These are phyloP conservation scores for Stellera chamaejasme DNA, from an alignment of 345 rosid species.

Conservation along the genomic window DNA sequence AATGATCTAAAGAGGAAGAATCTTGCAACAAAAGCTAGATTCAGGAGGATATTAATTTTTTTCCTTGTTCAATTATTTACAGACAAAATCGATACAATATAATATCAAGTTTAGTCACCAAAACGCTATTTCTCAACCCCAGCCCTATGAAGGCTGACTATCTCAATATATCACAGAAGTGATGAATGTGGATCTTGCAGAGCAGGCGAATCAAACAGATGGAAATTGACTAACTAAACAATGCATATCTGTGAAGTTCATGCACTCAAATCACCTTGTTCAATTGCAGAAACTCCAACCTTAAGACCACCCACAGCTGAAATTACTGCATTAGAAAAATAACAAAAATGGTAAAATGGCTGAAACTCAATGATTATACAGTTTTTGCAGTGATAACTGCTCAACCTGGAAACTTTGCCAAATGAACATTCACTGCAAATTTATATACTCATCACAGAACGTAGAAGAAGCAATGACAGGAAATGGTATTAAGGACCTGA, in stretches of 20 bases:
- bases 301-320: slow-evolving; percentile 97
- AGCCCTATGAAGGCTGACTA: too few species aligned
- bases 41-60: too few species aligned
- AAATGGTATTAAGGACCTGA: slow-evolving; percentile 60
- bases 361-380: slow-evolving; percentile 3
- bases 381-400: background rate
- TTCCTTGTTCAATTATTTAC: too few species aligned
- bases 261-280: slow-evolving; percentile 48
- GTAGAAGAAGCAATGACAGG: slow-evolving; percentile 1
- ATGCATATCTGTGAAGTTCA: background rate
- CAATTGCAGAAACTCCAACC: slow-evolving; percentile 68
- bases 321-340: slow-evolving; percentile 53
- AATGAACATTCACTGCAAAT: background rate
- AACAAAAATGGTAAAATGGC: slow-evolving; percentile 6
- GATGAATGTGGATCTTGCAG: too few species aligned
- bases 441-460: background rate
- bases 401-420: background rate
- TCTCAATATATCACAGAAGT: too few species aligned
- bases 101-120: too few species aligned
- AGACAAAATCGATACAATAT: too few species aligned
- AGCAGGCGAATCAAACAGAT: too few species aligned
- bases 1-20: too few species aligned
- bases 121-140: too few species aligned
- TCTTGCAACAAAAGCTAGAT: too few species aligned
- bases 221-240: background rate